Base-by-base conservation (phyloP, 352 stramenopile species). In the Phytophthora litchii region DNA sequence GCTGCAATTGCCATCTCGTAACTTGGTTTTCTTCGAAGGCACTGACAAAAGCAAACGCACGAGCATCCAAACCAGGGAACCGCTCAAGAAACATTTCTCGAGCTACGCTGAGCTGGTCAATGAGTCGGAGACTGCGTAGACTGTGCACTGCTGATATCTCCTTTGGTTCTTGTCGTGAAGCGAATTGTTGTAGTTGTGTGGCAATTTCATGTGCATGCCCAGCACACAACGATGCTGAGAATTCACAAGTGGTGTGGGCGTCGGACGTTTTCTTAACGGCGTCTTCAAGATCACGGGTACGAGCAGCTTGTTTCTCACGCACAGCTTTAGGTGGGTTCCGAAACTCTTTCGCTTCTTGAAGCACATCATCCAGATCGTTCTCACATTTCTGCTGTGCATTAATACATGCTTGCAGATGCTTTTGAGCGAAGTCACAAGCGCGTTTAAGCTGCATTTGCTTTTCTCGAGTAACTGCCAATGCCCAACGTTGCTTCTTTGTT, bases 41-140 rank as follows among this genome's bases (percentile, higher is more conserved):
- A 1, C 56, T 59, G 0, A 80, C 73, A 54, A 94, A 92, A 13
- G 70, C 53, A 35, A 83, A 50, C 1, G 85, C 83, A 20, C 83
- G 81, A 3, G 76, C 70, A 35, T 91, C 80, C 12, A 90, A 57
- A 0, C 77, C 74, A 35, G 85, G 81, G 57, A 94, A 94, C 19
- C 67, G 70, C 37, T 72, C 61, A 0, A 94, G 60, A 62, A 89
- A 92, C 14, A 88, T 53, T n/a, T 79, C 69, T 3, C 76, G 74
- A 16, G 78, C 70, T 5, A 83, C 60, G 29, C 70, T 83, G 12
- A 79, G 50, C 32, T 76, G 56, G 3, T 59, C 56, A 7, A 89
- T 54, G 13, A 82, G 51, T 16, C 44, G 57, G 16, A 89, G 62
- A 51, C 64, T 77, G 17, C 64, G 64, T 13, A 78, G 44, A 48